Evolutionary conservation across 257 asterid species (phyloP).

Genomic region (Parsonsia alboflavescens): DNA sequence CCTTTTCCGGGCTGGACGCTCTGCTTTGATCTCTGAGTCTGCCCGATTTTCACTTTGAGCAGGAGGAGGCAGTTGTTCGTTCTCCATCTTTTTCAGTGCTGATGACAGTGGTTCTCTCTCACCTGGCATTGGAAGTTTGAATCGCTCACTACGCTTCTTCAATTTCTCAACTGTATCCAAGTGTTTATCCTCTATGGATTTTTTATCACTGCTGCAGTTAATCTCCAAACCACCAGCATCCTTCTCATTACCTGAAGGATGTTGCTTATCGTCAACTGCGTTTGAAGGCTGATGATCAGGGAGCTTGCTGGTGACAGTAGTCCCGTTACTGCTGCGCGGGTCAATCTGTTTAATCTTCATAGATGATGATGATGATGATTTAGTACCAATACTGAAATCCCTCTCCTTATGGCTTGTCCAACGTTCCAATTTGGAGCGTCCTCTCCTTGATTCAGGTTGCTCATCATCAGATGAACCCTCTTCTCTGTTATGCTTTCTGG

Average conservation of each 20-base stretch:
- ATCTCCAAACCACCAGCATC: constrained; percentile 34
- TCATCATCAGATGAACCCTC: constrained; percentile 70
- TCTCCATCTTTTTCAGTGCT: constrained; percentile 50
- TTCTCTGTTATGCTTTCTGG: constrained; percentile 41
- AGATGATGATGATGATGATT: constrained; percentile 41
- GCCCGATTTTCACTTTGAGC: constrained; percentile 44
- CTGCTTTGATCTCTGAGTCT: constrained; percentile 70
- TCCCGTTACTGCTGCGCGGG: constrained; percentile 21
- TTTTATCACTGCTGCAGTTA: constrained; percentile 32
- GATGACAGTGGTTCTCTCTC: constrained; percentile 54
- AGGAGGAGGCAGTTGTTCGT: constrained; percentile 41
- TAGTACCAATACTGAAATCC: constrained; percentile 40
- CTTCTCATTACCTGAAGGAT: constrained; percentile 33
- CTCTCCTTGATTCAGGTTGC: constrained; percentile 47
- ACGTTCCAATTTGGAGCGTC: constrained; percentile 85
- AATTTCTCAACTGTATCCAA: constrained; percentile 85
- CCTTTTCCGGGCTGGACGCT: constrained; percentile 90
- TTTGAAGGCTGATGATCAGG: constrained; percentile 47
- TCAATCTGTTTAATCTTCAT: constrained; percentile 39
- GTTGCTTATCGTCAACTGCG: constrained; percentile 43
- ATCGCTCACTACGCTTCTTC: constrained; percentile 93
- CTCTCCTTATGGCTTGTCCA: constrained; percentile 90
- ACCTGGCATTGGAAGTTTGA: constrained; percentile 91
- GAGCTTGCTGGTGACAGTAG: constrained; percentile 25
- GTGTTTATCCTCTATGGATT: constrained; percentile 58